Base-by-base conservation (phyloP, 2,329 filamentous ascomycete genomes). In the Xylariales sp. region DNA sequence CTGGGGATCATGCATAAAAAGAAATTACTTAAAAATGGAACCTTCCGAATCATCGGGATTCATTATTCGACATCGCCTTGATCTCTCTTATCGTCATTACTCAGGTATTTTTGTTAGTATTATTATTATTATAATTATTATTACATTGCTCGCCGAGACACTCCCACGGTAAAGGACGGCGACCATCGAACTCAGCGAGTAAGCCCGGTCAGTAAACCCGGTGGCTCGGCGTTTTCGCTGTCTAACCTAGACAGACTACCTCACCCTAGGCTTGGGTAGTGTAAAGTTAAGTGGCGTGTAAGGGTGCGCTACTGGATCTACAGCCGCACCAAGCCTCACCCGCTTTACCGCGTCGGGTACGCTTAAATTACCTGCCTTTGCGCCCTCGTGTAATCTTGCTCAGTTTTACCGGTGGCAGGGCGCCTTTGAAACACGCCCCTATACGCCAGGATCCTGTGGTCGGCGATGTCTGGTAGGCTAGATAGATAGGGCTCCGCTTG, bases 61-160 rank as follows among this genome's bases (percentile, higher is more conserved):
- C 43, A 39, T 52, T 12, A 36, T 28, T 39, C 9, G 7, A 30
- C 18, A 54, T 23, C 32, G 32, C 28, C 36, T 52, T 2, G 10
- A 16, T 14, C 14, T 28, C 18, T 49, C 45, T 10, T 28, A 7
- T 23, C 23, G 23, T 23, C 23, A 23, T 23, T 23, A 23, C 23
- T 23, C 23, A 23, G 23, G 23, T 23, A 23, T 23, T 23, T 23
- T 23, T 23, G 23, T 23, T 23, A 2, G 23, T 23, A 28, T 39
- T 64, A 23, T 14, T 23, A 7, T 41, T 48, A n/a, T n/a, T 6
- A 28, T 46, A 12, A 5, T 10, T 56, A 7, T 8, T 45, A 45
- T 56, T 52, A 52, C 14, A 57, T 68, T 65, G 28, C 30, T 61
- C 65, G 65, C 56, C 65, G 65, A 68, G n/a, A 68, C 16, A 23